Evolutionary conservation across 73 alveolate species (phyloP), one percentile per base, ranked within the genome.

Genomic region (Loxodes magnus): DNA sequence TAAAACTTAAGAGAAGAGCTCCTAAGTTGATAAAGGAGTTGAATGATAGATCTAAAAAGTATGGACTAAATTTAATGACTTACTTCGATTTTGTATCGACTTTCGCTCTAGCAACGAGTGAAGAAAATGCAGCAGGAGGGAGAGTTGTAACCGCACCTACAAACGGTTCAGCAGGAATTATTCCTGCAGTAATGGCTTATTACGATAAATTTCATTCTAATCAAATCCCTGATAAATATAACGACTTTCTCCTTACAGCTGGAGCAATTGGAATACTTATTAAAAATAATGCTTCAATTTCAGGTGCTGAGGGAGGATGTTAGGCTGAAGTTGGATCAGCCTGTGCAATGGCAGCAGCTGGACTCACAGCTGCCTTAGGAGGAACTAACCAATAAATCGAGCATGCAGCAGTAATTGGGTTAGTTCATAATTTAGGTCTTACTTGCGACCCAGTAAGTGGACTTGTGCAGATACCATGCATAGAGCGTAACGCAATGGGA

Each of bases 231-330:
- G 41, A 7, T 31, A 10, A 10, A 10, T 31, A 10, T 7, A 9
- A 9, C 10, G 41, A 9, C 41, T 10, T 10, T 9, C 12, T 9
- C 7, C 10, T 10, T 10, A 31, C 10, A 7, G 12, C 10, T 10
- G 41, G 7, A 10, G 7, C 12, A 9, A 9, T 31, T 10, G 7
- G 7, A 9, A 9, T 9, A 9, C n/a, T 4, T 4, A 21, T 12
- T 4, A 7, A 52, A 55, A 55, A 55, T 34, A 43, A 39, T 9
- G 67, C 67, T n/a, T 37, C 43, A 24, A 55, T 55, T 12, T 55
- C 67, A 2, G 67, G 67, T 9, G 67, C 67, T 10, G 57, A 41
- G 0, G 67, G 67, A 2, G 67, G 67, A 14, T 55, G 67, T n/a
- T 15, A 49, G 60, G 60, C 60, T 0, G 51, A 52, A 39, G 67